Base-by-base conservation (phyloP, 139 green algal species). In the Gonium pectorale region DNA sequence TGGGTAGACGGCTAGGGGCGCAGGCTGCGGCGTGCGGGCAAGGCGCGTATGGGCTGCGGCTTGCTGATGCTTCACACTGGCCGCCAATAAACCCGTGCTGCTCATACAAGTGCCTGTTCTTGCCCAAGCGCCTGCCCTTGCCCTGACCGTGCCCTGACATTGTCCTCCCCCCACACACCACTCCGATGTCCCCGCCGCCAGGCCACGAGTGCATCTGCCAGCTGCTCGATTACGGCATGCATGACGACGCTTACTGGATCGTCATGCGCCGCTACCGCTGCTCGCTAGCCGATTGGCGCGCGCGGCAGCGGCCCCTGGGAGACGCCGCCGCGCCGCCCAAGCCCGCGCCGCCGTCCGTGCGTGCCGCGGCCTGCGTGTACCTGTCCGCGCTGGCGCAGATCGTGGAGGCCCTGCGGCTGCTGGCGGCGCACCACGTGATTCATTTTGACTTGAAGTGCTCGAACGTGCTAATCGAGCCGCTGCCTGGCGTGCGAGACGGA, bases 361-460 rank as follows among this genome's bases (percentile, higher is more conserved):
- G 43, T 11, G 54, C 73, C 27, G 73, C 54, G 19, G 71, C 71
- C 13, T n/a, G n/a, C 22, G 43, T 83, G 31, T 83, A 66, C 77
- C 62, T 60, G 54, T 86, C 71, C 75, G 86, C 69, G 13, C 77
- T 83, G 21, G 17, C 43, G 27, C 84, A 96, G 79, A 86, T 96
- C 26, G 89, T 91, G 13, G 81, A 88, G 2, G 88, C 90, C 33
- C 77, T 93, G 22, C 68, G 62, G 46, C 52, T 87, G 26, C 72
- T 96, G 44, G 80, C 89, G 31, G 83, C 88, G 0, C 59, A 87
- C 17, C 85, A 91, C 2, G 86, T 97, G 11, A 90, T 97, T 38
- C 95, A 98, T 86, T 98, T 95, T 88, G 95, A 98, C 86, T 89
- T 98, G 63, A 98, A 98, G 90, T 94, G 90, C 78, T 92, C 96